Base-by-base conservation (phyloP, 2,329 filamentous ascomycete species). In the Akanthomyces dipterigenus region DNA sequence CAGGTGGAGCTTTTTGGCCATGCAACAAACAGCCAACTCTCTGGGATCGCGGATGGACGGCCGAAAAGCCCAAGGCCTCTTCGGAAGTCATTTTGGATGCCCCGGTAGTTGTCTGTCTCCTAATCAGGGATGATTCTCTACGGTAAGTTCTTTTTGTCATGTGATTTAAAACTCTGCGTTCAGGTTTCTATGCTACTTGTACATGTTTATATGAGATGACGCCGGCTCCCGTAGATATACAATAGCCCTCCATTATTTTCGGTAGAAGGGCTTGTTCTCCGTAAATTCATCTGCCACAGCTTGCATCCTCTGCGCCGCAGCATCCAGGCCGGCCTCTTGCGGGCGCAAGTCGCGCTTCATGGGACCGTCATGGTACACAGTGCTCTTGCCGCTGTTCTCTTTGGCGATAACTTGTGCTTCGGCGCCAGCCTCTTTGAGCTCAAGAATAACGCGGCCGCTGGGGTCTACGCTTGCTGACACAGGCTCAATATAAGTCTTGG, bases 401-500 rank as follows among this genome's bases (percentile, higher is more conserved):
- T 76, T 75, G 49, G 75, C 74, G 31, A 85, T 73, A 24, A 81
- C 65, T 60, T 74, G 73, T 2, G 75, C 70, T 70, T 77, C 73
- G 1, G 64, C 11, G 20, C 70, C 63, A 0, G 77, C 71, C 53
- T 80, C 78, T 18, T 68, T 68, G n/a, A 83, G 69, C 20, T 69
- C 69, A 45, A 85, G 63, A 7, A 76, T 65, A 14, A 86, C 70
- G 65, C 73, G 79, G 62, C 84, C 84, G 54, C 72, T 75, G 2
- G 82, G 77, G 68, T 82, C 78, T 55, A 83, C 68, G 63, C 70
- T 74, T 40, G 80, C 80, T 9, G 70, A 71, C 24, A 70, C 64
- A 3, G 80, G 73, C 60, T 78, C 75, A 43, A 83, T 76, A 68
- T 78, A 84, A 7, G 80, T 65, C 75, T 86, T 87, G 63, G 77